Conservation (phyloP, 495 filamentous ascomycete species). For the Talaromyces adpressus region DNA sequence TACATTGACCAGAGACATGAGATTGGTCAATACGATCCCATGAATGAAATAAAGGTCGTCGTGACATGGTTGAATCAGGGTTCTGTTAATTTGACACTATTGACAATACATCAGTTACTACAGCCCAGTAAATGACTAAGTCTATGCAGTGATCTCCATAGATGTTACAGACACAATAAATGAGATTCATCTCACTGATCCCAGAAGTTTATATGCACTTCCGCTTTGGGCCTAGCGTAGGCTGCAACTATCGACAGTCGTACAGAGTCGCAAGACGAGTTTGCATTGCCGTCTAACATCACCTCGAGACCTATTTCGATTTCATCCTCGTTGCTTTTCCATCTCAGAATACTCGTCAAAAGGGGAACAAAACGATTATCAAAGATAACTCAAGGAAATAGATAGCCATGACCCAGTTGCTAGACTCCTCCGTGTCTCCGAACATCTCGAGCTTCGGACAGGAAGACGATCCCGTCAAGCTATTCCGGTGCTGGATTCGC, state of each 20-base stretch:
- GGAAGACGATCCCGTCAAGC: slow-evolving; percentile 5
- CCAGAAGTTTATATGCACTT: neutral
- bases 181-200: neutral
- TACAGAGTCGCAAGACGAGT: too few species aligned
- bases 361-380: neutral
- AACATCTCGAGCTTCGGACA: neutral
- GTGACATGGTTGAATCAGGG: neutral
- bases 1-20: neutral
- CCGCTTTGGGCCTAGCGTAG: neutral
- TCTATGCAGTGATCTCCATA: too few species aligned
- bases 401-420: neutral
- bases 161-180: neutral
- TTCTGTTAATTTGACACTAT: neutral
- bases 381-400: neutral
- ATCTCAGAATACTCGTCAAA: neutral
- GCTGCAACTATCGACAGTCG: neutral
- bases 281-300: neutral
- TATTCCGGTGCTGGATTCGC: slow-evolving; percentile 32
- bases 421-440: neutral
- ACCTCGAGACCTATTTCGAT: neutral
- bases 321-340: neutral
- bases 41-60: neutral
- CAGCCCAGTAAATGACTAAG: neutral
- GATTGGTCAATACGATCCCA: neutral
- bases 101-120: neutral